Evolutionary conservation across 768 basidiomycete species (phyloP), one percentile per base, ranked within the genome.

Genomic region (Suillus cothurnatus): DNA sequence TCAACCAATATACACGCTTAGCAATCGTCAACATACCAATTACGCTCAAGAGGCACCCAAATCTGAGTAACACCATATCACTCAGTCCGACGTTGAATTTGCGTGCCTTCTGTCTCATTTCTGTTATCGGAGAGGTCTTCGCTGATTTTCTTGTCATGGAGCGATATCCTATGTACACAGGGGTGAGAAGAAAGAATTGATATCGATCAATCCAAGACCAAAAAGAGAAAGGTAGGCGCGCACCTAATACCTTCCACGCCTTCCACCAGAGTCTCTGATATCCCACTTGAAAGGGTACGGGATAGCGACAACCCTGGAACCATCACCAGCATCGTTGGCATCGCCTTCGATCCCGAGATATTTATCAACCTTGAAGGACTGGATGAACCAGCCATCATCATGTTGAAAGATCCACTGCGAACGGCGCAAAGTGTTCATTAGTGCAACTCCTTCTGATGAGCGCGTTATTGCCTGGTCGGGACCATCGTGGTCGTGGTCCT

Each of bases 11-110:
- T 8, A 19, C 26, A 19, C 26, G 11, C 5, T 14, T 1, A 8
- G 17, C 9, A 11, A 3, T 41, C 8, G 6, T n/a, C 26, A 21
- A 41, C 38, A 9, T 6, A 41, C 58, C 26, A 59, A 3, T 26
- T 28, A 31, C 26, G 58, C 19, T 39, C 11, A 15, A 19, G 74
- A 70, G 84, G 79, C 31, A 68, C 77, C 87, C 87, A 88, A 4
- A 82, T 78, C 74, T 88, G 87, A 68, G 87, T 86, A 23, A 77
- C 57, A 4, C 81, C 85, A 0, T 70, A 72, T 85, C 84, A 86
- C 21, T 76, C 76, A 17, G 68, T 69, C 86, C 86, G 88, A 32
- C 86, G 61, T 3, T 79, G 77, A 28, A 88, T 71, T 0, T 78
- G 76, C 0, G 81, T 84, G 6, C 85, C 84, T 7, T 81, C 80